Evolutionary conservation across 148 eudicot genomes (phyloP).

Genomic region (Chenopodium formosanum): DNA sequence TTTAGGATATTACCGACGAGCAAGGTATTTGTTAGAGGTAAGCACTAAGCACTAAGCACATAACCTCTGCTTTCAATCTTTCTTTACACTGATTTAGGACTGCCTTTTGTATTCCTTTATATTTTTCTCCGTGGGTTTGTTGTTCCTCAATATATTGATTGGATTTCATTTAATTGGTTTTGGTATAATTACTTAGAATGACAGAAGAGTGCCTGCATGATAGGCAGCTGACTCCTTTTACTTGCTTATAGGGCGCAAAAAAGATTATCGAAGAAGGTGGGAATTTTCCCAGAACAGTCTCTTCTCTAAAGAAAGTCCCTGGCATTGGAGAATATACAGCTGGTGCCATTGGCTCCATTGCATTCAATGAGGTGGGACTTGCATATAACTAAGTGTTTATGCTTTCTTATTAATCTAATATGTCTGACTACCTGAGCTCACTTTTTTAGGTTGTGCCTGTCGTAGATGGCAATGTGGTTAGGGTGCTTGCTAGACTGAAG

Average conservation of each 20-base stretch:
- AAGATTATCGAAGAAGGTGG: constrained; percentile 67
- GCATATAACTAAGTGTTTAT: neutral
- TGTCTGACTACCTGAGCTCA: constrained; percentile 6
- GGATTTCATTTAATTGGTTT: neutral
- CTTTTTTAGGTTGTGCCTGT: constrained; percentile 75
- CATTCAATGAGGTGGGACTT: constrained; percentile 67
- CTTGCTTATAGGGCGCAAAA: constrained; percentile 69
- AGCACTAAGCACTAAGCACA: neutral
- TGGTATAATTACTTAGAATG: neutral
- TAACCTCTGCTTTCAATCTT: neutral
- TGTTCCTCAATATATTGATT: neutral
- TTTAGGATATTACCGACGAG: constrained; percentile 93
- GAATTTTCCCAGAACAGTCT: constrained; percentile 66
- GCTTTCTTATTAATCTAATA: neutral
- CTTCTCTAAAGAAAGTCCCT: constrained; percentile 55
- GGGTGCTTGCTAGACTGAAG: constrained; percentile 83
- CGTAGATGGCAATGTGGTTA: constrained; percentile 92
- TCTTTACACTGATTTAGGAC: neutral
- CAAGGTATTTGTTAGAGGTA: constrained; percentile 84
- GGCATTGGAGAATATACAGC: constrained; percentile 97
- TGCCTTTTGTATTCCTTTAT: neutral
- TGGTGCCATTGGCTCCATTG: constrained; percentile 95
- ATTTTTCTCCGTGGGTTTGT: neutral
- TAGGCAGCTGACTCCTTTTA: constrained; percentile 15
- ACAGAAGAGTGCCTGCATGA: neutral